Base-by-base conservation (phyloP, 1,139 yeast genomes). In the Arxiozyma telluris region DNA sequence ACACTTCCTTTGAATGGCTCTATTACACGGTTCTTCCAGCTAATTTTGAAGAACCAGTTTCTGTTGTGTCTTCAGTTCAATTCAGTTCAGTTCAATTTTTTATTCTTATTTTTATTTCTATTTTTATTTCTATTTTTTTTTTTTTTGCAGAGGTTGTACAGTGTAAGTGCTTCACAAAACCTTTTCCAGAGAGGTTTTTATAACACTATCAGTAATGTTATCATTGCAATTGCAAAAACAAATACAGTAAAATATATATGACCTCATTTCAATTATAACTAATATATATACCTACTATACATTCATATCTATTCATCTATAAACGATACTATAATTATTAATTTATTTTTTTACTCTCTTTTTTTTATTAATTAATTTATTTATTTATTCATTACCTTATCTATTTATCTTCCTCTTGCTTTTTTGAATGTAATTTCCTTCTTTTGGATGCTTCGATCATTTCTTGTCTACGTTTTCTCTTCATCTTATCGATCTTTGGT, bases 401-500 rank as follows among this genome's bases (percentile, higher is more conserved):
- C 18, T 39, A 44, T 44, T 23, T 17, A n/a, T 25, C 38, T 44
- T 34, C 11, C 8, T 34, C 38, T 23, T 44, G 21, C 20, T 43
- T 17, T 8, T 18, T 44, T 50, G 27, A n/a, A 5, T 46, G 25
- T 30, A 47, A 15, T 61, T 69, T 85, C 61, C 91, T 76, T 64
- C 74, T 80, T 68, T 87, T 89, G 4, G 93, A 83, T 12, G 89
- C 94, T 59, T 80, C 83, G 52, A 88, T 82, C 94, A 89, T 88
- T 56, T 86, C 84, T 53, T 74, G 73, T 63, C 76, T 78, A 68
- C 79, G 81, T 63, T 75, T 81, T 61, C 84, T 77, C 74, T 87
- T 84, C 57, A 81, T 74, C 64, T 80, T 81, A 39, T 86, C 78
- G 21, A 83, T 76, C 59, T 77, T 77, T 0, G 96, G 97, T 41